Evolutionary conservation across 768 basidiomycete species (phyloP), one percentile per base, ranked within the genome.

Genomic region (Russula lepida): DNA sequence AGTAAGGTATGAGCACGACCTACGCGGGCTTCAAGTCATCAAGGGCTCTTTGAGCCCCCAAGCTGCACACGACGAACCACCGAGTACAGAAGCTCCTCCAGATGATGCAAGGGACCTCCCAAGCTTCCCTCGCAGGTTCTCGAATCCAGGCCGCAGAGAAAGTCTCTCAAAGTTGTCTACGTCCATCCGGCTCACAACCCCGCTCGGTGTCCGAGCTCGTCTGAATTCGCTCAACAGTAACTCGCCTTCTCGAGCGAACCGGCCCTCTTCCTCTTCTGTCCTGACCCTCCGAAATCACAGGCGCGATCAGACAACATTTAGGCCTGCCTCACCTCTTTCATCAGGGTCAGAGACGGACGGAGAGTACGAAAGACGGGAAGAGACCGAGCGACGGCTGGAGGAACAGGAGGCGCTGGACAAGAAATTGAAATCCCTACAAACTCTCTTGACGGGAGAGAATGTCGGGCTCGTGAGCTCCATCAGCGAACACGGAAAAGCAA

Each of bases 1-100:
- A 70, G 85, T 84, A 13, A 79, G 91, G 64, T 92, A 89, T 58
- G 89, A 92, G 70, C 86, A 92, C 71, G 91, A 91, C 69, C 81
- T 93, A 32, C 83, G 87, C 41, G 87, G 88, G 1, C 70, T 92
- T 51, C 85, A 88, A 67, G 86, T 85, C 64, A 83, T 88, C 37
- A 81, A 79, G 46, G 85, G 84, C 28, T 80, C 80, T 37, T 74
- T 82, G n/a, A 81, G 78, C 58, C 81, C 84, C 13, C 70, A 75
- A 17, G 69, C 73, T 9, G 60, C 73, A 12, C 76, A 76, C 49
- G 69, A 78, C 6, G 69, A 76, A 12, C 27, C 61, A n/a, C 64
- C 56, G 33, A 51, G 27, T 19, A 35, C 48, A 39, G 62, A 63
- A 15, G 30, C 48, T 3, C 32, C 55, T 7, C 25, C 52, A 9